These are phyloP conservation scores for Mucor lusitanicus DNA, from an alignment of 371 early-diverging fungal species.

Conservation along the genomic window DNA sequence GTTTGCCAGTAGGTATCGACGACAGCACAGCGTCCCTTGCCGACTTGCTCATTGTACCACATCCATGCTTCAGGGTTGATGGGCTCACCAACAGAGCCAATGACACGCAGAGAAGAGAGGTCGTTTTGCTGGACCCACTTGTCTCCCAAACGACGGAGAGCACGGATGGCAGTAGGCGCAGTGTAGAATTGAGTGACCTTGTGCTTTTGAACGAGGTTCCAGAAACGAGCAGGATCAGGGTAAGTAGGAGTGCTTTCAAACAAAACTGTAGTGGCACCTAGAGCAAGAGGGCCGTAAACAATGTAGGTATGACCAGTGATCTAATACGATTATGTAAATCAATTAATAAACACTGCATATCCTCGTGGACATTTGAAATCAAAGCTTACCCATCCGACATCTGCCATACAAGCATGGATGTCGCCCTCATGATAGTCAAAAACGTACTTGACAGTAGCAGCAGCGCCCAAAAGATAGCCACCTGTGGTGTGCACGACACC, in stretches of 20 bases:
- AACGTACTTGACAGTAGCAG: slow-evolving; percentile 82
- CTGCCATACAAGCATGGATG: slow-evolving; percentile 80
- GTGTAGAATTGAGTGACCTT: slow-evolving; percentile 98
- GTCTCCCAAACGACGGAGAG: slow-evolving; percentile 87
- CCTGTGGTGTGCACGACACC: slow-evolving; percentile 90
- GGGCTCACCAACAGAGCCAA: slow-evolving; percentile 98
- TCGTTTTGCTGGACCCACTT: slow-evolving; percentile 74
- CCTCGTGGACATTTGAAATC: too few relatives aligned
- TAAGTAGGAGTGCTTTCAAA: slow-evolving; percentile 92
- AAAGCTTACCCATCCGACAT: slow-evolving; percentile 75
- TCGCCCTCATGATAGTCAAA: slow-evolving; percentile 90
- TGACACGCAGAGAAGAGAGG: slow-evolving; percentile 80
- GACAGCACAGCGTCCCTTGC: slow-evolving; percentile 89
- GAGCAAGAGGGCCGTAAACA: slow-evolving; percentile 93
- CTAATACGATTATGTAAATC: too few relatives aligned
- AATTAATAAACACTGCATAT: too few relatives aligned
- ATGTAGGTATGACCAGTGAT: slow-evolving; percentile 79
- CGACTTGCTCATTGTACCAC: slow-evolving; percentile 93
- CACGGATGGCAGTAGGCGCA: slow-evolving; percentile 98
- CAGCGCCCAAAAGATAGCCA: slow-evolving; percentile 91
- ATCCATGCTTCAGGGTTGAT: slow-evolving; percentile 98
- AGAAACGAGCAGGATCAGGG: slow-evolving; percentile 82
- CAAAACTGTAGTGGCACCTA: slow-evolving; percentile 91
- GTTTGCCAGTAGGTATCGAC: slow-evolving; percentile 99
- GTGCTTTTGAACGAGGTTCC: slow-evolving; percentile 85